These are phyloP conservation scores for Spencermartinsiella ligniputridi DNA, from an alignment of 1,139 yeast genomes.

Conservation along the genomic window DNA sequence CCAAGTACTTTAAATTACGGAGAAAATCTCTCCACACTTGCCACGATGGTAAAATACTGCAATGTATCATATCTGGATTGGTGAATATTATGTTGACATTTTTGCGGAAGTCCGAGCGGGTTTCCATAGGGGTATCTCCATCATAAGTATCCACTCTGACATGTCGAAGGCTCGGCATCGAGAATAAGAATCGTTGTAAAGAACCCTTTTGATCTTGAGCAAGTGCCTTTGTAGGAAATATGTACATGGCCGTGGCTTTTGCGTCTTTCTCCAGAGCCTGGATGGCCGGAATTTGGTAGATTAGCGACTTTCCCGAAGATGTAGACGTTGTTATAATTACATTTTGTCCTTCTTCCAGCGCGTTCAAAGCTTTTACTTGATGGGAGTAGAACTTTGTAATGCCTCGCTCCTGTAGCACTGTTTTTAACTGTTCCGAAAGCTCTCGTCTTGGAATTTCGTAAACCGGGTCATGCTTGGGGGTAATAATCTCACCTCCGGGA, in stretches of 20 bases:
- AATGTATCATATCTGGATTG: slow-evolving; percentile 91
- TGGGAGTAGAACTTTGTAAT: slow-evolving; percentile 63
- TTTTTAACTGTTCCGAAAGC: slow-evolving; percentile 44
- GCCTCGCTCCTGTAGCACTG: slow-evolving; percentile 45
- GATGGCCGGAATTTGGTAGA: slow-evolving; percentile 83
- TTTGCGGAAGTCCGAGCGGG: slow-evolving; percentile 50
- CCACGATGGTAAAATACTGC: slow-evolving; percentile 65
- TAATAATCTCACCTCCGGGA: slow-evolving; percentile 38
- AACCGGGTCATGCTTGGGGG: slow-evolving; percentile 41
- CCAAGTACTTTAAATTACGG: slow-evolving; percentile 60
- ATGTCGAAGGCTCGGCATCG: slow-evolving; percentile 24
- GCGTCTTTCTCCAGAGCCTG: slow-evolving; percentile 45
- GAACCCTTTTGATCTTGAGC: slow-evolving; percentile 95
- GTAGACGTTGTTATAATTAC: slow-evolving; percentile 90
- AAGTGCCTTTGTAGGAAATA: slow-evolving; percentile 93
- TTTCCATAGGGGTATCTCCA: slow-evolving; percentile 74
- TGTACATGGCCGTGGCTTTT: slow-evolving; percentile 71
- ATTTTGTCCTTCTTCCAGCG: slow-evolving; percentile 50
- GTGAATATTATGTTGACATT: slow-evolving; percentile 80
- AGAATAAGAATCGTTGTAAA: slow-evolving; percentile 51
- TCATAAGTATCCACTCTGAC: slow-evolving; percentile 75
- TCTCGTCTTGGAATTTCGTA: slow-evolving; percentile 31
- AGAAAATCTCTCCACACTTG: slow-evolving; percentile 64
- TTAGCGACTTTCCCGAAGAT: slow-evolving; percentile 89
- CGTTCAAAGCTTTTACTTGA: slow-evolving; percentile 71